Base-by-base conservation (phyloP, 768 basidiomycete genomes). In the Tylopilus felleus region DNA sequence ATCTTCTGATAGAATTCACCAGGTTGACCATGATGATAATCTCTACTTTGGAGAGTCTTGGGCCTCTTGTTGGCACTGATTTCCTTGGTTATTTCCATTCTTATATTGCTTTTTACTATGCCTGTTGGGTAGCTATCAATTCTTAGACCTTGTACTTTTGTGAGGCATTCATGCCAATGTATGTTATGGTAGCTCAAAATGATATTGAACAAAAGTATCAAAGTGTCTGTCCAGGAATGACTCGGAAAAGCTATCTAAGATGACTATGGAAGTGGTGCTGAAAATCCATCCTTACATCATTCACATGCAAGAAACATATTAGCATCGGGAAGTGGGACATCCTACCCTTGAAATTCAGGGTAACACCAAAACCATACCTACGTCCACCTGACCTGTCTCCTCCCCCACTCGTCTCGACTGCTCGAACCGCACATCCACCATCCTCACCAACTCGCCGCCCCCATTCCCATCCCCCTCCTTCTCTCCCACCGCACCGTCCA, bases 341-440 rank as follows among this genome's bases (percentile, higher is more conserved):
- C n/a, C 31, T 33, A 12, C 31, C 31, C 31, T 1, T 33, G 31
- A 12, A 10, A 33, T 12, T 28, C 31, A 64, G 8, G 64, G 61
- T n/a, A 66, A 28, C 33, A 65, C 64, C 40, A 65, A 40, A 17
- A 65, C 47, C 13, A 56, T 56, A 31, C 52, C 45, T 4, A 13
- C 7, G 4, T 45, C 51, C 9, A 5, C 36, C 9, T 31, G 44
- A 14, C 47, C n/a, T 13, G 12, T 1, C 31, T 4, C 60, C 49
- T 23, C 47, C 13, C 14, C 63, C 14, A 35, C 53, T 44, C 47
- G 52, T 19, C 38, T 36, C 60, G 70, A 63, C 23, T 64, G 56
- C 57, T 80, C 79, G 47, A 74, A 65, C 52, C 79, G 68, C 13
- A 81, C 65, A 65, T 86, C 81, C 31, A 87, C 71, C 19, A 87